A percentile compares a stretch with the other conserved stretches of the same genome.
Evolutionary conservation across 1,284 basidiomycete species (phyloP).

Genomic region (Trichosporon ovoides): DNA sequence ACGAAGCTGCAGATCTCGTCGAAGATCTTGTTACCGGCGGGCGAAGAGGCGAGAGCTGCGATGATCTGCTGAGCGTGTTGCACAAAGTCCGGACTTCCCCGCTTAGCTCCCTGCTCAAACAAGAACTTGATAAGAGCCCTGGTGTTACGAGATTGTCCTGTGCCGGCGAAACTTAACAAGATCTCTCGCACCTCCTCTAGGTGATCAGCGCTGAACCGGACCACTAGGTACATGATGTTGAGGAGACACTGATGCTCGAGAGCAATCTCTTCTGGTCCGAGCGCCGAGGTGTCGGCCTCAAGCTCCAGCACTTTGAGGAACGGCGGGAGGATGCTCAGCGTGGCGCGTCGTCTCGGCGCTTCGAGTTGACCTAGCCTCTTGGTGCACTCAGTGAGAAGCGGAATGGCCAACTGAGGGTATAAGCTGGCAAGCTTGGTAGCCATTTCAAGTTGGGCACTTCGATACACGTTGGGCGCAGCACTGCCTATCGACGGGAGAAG

Average conservation of each 20-base stretch:
- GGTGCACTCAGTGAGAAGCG: conserved; percentile 68
- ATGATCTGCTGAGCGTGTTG: conserved; percentile 74
- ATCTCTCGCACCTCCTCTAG: conserved; percentile 75
- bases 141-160: conserved; percentile 55
- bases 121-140: conserved; percentile 77
- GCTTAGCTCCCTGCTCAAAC: conserved; percentile 78
- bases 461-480: conserved; percentile 68
- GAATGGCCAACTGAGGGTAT: conserved; percentile 64
- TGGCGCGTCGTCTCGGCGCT: conserved; percentile 53
- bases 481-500: conserved; percentile 74
- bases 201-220: conserved; percentile 68
- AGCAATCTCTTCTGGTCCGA: conserved; percentile 30
- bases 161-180: conserved; percentile 60
- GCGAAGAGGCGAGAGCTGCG: conserved; percentile 74
- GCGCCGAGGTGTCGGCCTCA: conserved; percentile 39
- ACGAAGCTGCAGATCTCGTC: conserved; percentile 79
- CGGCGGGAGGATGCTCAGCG: conserved; percentile 66
- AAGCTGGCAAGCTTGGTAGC: conserved; percentile 74
- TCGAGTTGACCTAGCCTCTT: conserved; percentile 67
- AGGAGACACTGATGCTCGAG: conserved; percentile 69
- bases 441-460: conserved; percentile 71
- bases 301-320: conserved; percentile 74
- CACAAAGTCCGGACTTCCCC: conserved; percentile 72
- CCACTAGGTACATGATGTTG: conserved; percentile 77
- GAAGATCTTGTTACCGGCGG: conserved; percentile 67